These are phyloP conservation scores for Phialophora expanda DNA, from an alignment of 2,329 filamentous ascomycete genomes.

Conservation along the genomic window DNA sequence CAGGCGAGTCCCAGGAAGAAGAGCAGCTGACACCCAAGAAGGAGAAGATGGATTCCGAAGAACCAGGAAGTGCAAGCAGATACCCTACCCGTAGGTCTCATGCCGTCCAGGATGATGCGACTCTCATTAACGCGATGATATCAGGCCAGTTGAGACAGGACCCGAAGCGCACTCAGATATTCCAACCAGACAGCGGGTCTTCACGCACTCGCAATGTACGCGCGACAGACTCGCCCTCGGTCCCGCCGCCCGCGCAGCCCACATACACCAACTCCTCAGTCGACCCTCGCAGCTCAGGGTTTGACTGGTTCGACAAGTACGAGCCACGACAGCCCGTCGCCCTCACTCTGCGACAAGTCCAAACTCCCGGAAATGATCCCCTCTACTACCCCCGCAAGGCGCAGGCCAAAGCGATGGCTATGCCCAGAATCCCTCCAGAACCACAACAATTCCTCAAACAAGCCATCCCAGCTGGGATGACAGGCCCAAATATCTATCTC, in stretches of 20 bases:
- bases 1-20: slow-evolving; percentile 51
- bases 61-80: slow-evolving; percentile 53
- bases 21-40: slow-evolving; percentile 58
- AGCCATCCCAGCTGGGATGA: slow-evolving; percentile 57
- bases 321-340: slow-evolving; percentile 69
- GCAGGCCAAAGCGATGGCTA: slow-evolving; percentile 31
- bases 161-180: slow-evolving; percentile 82
- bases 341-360: slow-evolving; percentile 72
- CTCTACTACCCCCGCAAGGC: slow-evolving; percentile 64
- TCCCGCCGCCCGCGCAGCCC: slow-evolving; percentile 41
- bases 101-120: neutral
- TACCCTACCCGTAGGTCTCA: slow-evolving; percentile 36
- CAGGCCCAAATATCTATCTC: slow-evolving; percentile 88
- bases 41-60: slow-evolving; percentile 57
- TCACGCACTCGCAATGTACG: slow-evolving; percentile 66
- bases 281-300: slow-evolving; percentile 54
- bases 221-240: slow-evolving; percentile 47
- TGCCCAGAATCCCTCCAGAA: slow-evolving; percentile 23
- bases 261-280: slow-evolving; percentile 48
- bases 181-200: slow-evolving; percentile 77
- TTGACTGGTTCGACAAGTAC: slow-evolving; percentile 64
- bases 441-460: slow-evolving; percentile 33
- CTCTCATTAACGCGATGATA: slow-evolving; percentile 19
- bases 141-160: slow-evolving; percentile 67
- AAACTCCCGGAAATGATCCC: slow-evolving; percentile 76